Evolutionary conservation across 1,139 yeast genomes (phyloP), one percentile per base, ranked within the genome.

Genomic region (Scheffersomyces quercinus): DNA sequence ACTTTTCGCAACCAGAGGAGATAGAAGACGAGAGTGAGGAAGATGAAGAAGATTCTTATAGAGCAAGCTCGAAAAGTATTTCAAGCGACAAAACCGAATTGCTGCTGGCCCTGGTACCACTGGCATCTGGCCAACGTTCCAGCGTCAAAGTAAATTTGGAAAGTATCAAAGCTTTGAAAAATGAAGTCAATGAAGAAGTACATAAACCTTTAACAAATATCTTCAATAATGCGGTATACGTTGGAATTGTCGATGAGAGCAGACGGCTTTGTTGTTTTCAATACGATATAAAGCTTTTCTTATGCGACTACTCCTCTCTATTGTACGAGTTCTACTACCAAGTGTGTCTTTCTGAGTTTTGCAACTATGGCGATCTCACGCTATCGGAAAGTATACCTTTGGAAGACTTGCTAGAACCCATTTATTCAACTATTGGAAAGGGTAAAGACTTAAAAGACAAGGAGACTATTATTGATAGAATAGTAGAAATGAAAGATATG

Each of bases 201-300:
- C 79, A 85, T 58, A 64, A 69, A 28, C 75, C 76, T 4, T 62
- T 93, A 28, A 85, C 96, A 0, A 77, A 80, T 36, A 66, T 88
- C 1, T 81, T 93, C 60, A 77, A 84, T 14, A 81, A 86, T 46
- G 80, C 87, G 41, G 81, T 85, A 0, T 89, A 78, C 58, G 84
- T 93, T 8, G 99, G 99, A 0, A 68, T 93, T 4, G 93, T 88
- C 1, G 98, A 91, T 60, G 79, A 77, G 24, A 59, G 64, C 4
- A 77, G 81, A 50, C 70, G 98, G 33, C 66, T 93, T 13, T 83
- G 87, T 12, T 87, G 97, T 20, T 73, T 93, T 41, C 99, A 95
- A 58, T 79, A 83, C 56, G 96, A 86, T 50, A 85, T 91, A 9
- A 81, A 82, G 46, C 69, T 93, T 29, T 86, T 78, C 58, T 64